These are phyloP conservation scores for Penicillium riverlandense DNA, from an alignment of 495 filamentous ascomycete species.

Conservation along the genomic window DNA sequence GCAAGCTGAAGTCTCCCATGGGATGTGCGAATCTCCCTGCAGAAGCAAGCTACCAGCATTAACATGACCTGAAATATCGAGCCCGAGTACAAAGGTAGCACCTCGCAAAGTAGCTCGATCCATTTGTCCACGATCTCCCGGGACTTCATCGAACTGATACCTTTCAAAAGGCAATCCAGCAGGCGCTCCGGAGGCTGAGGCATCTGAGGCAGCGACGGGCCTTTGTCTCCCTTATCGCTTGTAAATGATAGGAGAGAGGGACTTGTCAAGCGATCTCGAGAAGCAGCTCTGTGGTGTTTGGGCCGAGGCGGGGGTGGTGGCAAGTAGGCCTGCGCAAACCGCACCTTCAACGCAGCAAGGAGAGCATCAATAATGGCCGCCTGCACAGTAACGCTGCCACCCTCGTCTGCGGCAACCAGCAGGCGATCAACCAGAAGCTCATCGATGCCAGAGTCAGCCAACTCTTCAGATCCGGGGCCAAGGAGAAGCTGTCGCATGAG, in stretches of 20 bases:
- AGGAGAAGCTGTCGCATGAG: slow-evolving; percentile 70
- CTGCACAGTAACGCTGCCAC: slow-evolving; percentile 46
- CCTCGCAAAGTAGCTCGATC: slow-evolving; percentile 79
- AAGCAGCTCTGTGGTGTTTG: slow-evolving; percentile 34
- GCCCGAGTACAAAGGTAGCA: slow-evolving; percentile 72
- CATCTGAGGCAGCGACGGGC: slow-evolving; percentile 13
- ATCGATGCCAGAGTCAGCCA: slow-evolving; percentile 68
- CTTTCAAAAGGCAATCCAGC: slow-evolving; percentile 73
- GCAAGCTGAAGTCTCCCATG: slow-evolving; percentile 55
- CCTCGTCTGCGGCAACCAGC: slow-evolving; percentile 50
- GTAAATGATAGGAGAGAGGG: slow-evolving; percentile 42
- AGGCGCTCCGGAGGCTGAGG: slow-evolving; percentile 64
- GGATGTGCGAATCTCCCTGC: slow-evolving; percentile 60
- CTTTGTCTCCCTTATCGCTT: slow-evolving; percentile 39
- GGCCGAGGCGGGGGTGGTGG: slow-evolving; percentile 28
- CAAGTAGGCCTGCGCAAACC: slow-evolving; percentile 42
- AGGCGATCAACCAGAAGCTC: slow-evolving; percentile 64
- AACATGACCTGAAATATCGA: slow-evolving; percentile 85
- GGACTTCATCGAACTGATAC: slow-evolving; percentile 68
- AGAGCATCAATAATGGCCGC: slow-evolving; percentile 69
- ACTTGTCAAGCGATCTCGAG: slow-evolving; percentile 39
- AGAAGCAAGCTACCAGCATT: slow-evolving; percentile 84
- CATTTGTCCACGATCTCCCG: slow-evolving; percentile 81
- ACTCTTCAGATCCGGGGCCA: slow-evolving; percentile 57
- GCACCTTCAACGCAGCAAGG: slow-evolving; percentile 60